Evolutionary conservation across 306 rosid genomes (phyloP), one percentile per base, ranked within the genome.

Genomic region (Lathyrus sativus): DNA sequence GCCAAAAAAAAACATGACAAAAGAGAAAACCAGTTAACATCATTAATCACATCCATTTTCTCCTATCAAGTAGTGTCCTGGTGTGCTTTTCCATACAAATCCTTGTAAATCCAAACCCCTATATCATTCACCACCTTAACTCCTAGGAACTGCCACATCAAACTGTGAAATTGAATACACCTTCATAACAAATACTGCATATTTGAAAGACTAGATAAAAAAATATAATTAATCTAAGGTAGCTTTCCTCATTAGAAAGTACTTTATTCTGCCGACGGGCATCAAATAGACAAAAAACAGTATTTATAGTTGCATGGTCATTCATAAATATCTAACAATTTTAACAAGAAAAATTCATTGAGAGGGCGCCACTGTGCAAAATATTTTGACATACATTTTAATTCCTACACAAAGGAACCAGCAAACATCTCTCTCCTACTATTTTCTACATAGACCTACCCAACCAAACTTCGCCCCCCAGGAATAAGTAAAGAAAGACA

Each of bases 11-110:
- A 24, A 24, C 22, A 24, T 24, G 26, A 2, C 29, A 26, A 26
- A 26, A 26, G 55, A 53, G 17, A 12, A 11, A 9, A 13, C 65
- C 19, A 65, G 26, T 74, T 69, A 76, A 72, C 76, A 48, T 49
- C 61, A 43, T 68, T 68, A 62, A n/a, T 13, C 56, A 77, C 76
- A 74, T 76, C 81, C 96, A 74, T 65, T 83, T 5, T 83, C 96
- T 9, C 85, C 78, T 76, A 11, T 82, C 82, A 65, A 87, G 77
- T 73, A 84, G 77, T 81, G 85, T 85, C 74, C 95, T 87, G 0
- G 86, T 80, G 76, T 81, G 88, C 81, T 83, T 91, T 80, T 91
- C 89, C 83, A 73, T 83, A 75, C 85, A 86, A 70, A 86, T 19
- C 22, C 22, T 19, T 19, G 22, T 19, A 19, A 19, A 0, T 81